Evolutionary conservation across 805 yeast species (phyloP).

Genomic region (Starmerella cellae): DNA sequence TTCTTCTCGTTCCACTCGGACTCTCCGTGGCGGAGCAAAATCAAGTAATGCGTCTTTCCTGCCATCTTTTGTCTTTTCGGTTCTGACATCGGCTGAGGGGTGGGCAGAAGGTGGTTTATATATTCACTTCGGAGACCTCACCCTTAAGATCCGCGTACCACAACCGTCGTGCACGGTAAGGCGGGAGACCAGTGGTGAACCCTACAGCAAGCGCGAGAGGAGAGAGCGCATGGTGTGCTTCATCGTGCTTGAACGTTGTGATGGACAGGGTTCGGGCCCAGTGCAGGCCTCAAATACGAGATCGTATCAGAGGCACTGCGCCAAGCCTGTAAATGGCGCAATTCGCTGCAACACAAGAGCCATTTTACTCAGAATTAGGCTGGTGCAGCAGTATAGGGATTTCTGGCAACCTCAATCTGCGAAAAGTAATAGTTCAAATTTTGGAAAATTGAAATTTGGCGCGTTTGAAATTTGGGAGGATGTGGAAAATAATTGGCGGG

Average conservation of each 20-base stretch:
- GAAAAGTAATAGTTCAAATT: too few species aligned
- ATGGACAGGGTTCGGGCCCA: neutral
- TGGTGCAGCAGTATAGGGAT: too few species aligned
- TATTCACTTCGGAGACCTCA: neutral
- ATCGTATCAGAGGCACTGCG: too few species aligned
- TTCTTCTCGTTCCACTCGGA: conserved; percentile 98
- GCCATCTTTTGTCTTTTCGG: conserved; percentile 15
- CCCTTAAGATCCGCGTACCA: too few species aligned
- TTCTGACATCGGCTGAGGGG: conserved; percentile 3
- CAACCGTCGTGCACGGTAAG: too few species aligned
- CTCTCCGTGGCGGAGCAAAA: conserved; percentile 97
- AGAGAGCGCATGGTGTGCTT: neutral
- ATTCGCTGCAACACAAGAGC: too few species aligned
- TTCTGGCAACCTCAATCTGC: too few species aligned
- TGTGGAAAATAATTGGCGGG: too few species aligned
- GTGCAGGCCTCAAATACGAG: neutral
- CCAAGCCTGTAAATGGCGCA: too few species aligned
- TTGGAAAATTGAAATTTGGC: too few species aligned
- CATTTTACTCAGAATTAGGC: too few species aligned
- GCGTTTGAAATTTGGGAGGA: too few species aligned
- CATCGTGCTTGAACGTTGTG: neutral
- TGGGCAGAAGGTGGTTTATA: conserved; percentile 1
- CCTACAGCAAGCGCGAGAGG: neutral
- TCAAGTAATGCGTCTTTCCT: conserved; percentile 40
- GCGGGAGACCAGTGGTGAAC: neutral